phyloP scores from a whole-genome alignment of 352 stramenopile genomes.

The Thraustotheca clavata region DNA sequence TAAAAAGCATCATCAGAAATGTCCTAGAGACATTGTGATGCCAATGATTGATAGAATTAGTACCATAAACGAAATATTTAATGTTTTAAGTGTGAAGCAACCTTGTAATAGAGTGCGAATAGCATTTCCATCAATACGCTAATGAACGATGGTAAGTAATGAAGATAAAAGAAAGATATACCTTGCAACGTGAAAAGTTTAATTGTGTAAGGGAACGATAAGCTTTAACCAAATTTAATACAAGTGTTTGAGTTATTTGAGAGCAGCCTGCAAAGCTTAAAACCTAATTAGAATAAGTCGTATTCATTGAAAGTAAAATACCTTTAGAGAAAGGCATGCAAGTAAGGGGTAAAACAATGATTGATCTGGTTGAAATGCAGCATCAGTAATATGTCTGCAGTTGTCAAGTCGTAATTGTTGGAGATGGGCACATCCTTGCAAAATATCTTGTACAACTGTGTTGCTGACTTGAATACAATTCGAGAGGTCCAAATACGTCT shows the following conservation, averaged over 20 bases:
- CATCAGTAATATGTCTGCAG: conserved; percentile 80
- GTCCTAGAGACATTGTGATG: background rate
- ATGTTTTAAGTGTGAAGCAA: conserved; percentile 41
- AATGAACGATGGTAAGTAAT: background rate
- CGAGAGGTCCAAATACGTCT: conserved; percentile 76
- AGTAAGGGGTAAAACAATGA: conserved; percentile 55
- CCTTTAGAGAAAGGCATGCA: conserved; percentile 64
- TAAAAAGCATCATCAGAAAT: conserved; percentile 13
- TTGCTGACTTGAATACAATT: conserved; percentile 85
- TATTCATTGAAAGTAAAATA: background rate
- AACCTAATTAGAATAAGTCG: conserved; percentile 17
- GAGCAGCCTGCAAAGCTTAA: conserved; percentile 77
- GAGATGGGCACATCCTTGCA: conserved; percentile 66
- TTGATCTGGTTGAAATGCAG: conserved; percentile 77
- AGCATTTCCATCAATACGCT: conserved; percentile 67
- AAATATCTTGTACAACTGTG: conserved; percentile 64
- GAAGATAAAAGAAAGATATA: conserved; percentile 24
- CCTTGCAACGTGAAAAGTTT: conserved; percentile 78
- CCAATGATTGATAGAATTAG: background rate
- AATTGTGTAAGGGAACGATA: conserved; percentile 67
- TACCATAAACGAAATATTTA: conserved; percentile 79
- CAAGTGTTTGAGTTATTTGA: conserved; percentile 65
- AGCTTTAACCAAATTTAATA: conserved; percentile 70
- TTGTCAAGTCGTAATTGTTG: conserved; percentile 76
- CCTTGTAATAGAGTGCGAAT: conserved; percentile 59